Base-by-base conservation (phyloP, 352 stramenopile genomes). In the Pythium sukuiense region DNA sequence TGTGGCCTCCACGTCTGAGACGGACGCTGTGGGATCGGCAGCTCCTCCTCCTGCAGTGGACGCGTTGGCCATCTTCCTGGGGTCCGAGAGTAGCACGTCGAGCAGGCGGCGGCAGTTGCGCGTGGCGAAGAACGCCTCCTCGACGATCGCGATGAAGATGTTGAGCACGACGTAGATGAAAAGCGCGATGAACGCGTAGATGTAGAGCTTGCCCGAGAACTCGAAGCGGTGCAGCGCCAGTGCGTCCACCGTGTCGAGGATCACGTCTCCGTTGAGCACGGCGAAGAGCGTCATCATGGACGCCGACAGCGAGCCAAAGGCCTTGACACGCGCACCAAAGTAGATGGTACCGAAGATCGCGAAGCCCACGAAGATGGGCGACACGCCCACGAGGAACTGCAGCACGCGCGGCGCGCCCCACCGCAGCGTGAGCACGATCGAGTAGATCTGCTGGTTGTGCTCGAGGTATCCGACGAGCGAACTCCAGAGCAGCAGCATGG, bases 121-220 rank as follows among this genome's bases (percentile, higher is more conserved):
- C 32, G 85, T 93, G n/a, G 88, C 86, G 61, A 97, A 97, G 76
- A 96, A 97, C 29, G 89, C 85, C 53, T 97, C 88, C 53, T 97
- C 90, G 46, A 97, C 85, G 56, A 97, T 94, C 14, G 88, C 89
- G 32, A 97, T 95, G 63, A 96, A 96, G 59, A 97, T 89, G 65
- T 97, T 97, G 54, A 97, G 78, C 56, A 97, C 90, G 53, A 97
- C 86, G 70, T 97, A 97, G 70, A 97, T 96, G 71, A 97, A 97
- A n/a, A 97, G 71, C 61, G 82, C 77, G 45, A 97, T 93, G 72
- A 97, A 97, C 41, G 83, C 81, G 69, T 95, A 97, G 50, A 97
- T 46, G 56, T 93, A 97, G 56, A 92, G 64, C 52, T 90, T 89
- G 55, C 86, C 88, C 0, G 88, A 80, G 18, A 90, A 32, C 12